Percentiles rank a stretch among this genome's conserved stretches.
phyloP scores from a whole-genome alignment of 2,329 filamentous ascomycete genomes.

The Amesomyces nigricolor region DNA sequence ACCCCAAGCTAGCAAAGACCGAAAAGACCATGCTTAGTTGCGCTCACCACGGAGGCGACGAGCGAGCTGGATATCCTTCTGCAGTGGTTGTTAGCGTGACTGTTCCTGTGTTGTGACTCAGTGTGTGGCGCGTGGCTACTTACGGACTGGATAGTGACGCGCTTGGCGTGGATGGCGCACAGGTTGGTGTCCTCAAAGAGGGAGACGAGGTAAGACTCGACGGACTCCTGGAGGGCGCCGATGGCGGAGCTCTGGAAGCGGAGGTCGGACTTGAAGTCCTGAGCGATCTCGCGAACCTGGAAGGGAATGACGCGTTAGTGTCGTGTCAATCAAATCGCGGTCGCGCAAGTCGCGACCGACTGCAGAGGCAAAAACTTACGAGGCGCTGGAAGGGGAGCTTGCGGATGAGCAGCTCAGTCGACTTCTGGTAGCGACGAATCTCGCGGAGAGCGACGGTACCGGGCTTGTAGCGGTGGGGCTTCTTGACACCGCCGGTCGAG shows the following conservation, averaged over 20 bases:
- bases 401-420: constrained; percentile 89
- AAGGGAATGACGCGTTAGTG: constrained; percentile 22
- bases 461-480: constrained; percentile 86
- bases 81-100: constrained; percentile 34
- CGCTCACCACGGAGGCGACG: constrained; percentile 91
- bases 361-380: constrained; percentile 42
- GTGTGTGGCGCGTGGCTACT: constrained; percentile 25
- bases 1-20: constrained; percentile 33
- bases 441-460: constrained; percentile 96
- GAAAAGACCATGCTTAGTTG: constrained; percentile 53
- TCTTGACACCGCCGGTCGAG: constrained; percentile 95
- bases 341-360: neutral
- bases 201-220: constrained; percentile 97
- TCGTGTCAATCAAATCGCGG: constrained; percentile 11
- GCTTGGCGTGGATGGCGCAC: constrained; percentile 98
- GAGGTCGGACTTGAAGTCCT: constrained; percentile 91
- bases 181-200: constrained; percentile 98
- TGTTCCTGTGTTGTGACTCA: neutral
- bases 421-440: constrained; percentile 97
- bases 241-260: constrained; percentile 99
- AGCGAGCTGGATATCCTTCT: constrained; percentile 94
- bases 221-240: constrained; percentile 94
- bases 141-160: constrained; percentile 87
- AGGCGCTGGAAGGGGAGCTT: constrained; percentile 98
- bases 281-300: constrained; percentile 84